phyloP scores from a whole-genome alignment of 208 protist genomes.

The Leishmania martiniquensis region DNA sequence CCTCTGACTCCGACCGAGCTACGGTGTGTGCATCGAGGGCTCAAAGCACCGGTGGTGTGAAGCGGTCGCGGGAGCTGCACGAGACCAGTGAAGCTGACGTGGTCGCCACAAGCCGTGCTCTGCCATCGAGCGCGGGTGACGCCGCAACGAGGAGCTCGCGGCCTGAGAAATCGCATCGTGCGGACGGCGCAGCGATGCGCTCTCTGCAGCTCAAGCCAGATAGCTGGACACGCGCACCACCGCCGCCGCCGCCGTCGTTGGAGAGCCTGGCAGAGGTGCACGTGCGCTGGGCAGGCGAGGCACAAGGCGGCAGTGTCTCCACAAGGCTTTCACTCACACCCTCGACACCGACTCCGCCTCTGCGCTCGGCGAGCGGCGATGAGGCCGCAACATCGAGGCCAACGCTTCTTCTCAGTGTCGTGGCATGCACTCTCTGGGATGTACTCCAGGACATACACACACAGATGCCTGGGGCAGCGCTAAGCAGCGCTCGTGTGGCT shows the following conservation, averaged over 20 bases:
- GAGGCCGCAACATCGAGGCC: background rate
- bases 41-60: background rate
- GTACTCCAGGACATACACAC: slow-evolving; percentile 11
- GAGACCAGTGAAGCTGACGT: background rate
- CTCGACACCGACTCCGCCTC: background rate
- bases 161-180: background rate
- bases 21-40: background rate
- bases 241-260: slow-evolving; percentile 1
- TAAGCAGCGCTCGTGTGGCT: background rate
- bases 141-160: background rate
- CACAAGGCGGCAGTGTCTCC: background rate
- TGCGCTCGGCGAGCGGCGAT: background rate
- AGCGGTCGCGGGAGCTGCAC: slow-evolving; percentile 1
- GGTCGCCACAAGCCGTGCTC: background rate
- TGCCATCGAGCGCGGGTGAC: background rate
- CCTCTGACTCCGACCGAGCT: background rate
- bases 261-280: slow-evolving; percentile 6
- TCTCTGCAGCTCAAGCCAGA: background rate
- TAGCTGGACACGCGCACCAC: background rate
- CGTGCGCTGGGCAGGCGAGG: slow-evolving; percentile 15
- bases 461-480: background rate
- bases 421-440: slow-evolving; percentile 19
- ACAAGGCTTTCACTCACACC: slow-evolving; percentile 1
- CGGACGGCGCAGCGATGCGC: background rate
- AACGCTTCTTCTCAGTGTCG: slow-evolving; percentile 5